Base-by-base conservation (phyloP, 73 alveolate genomes). In the Stentor coeruleus region DNA sequence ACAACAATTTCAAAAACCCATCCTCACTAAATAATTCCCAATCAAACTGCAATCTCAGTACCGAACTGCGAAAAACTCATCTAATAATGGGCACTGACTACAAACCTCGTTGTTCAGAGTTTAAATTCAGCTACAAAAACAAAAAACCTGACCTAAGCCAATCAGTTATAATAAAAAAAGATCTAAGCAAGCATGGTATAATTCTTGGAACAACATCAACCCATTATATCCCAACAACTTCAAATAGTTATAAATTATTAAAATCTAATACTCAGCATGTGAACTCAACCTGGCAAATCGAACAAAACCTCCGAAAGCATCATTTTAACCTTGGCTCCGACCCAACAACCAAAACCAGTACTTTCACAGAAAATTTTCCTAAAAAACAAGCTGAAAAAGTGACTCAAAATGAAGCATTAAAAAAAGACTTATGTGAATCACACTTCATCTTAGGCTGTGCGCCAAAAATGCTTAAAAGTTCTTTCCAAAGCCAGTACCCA, bases 311-410 rank as follows among this genome's bases (percentile, higher is more conserved):
- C 66, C 6, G 79, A 20, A 66, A 31, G 41, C 79, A 66, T 2
- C n/a, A 66, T 66, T 66, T 66, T 2, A 26, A 20, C n/a, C 33
- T 66, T 33, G 79, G 79, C 26, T 37, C n/a, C 33, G 79, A 66
- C 36, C 36, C 36, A 20, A 15, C 11, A 1, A 20, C 36, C 20
- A 0, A 1, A 26, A 66, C 11, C 11, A 20, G 49, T 26, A 31
- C 37, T 20, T 66, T 66, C 33, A 66, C n/a, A 15, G 79, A 20
- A 11, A 31, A 33, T 31, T 66, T 20, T 66, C 40, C 26, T 49
- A 20, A 49, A 49, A 49, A 49, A 20, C 28, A 6, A 49, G 66
- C 66, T 11, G 66, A 49, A 49, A 49, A 49, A 49, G 66, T 20
- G 66, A 20, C 6, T 49, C 66, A 49, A 49, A 11, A 11, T 11